A percentile compares a stretch with the other conserved stretches of the same genome.
Evolutionary conservation across 768 basidiomycete species (phyloP).

Genomic region (Xerocomellus dryophilus): DNA sequence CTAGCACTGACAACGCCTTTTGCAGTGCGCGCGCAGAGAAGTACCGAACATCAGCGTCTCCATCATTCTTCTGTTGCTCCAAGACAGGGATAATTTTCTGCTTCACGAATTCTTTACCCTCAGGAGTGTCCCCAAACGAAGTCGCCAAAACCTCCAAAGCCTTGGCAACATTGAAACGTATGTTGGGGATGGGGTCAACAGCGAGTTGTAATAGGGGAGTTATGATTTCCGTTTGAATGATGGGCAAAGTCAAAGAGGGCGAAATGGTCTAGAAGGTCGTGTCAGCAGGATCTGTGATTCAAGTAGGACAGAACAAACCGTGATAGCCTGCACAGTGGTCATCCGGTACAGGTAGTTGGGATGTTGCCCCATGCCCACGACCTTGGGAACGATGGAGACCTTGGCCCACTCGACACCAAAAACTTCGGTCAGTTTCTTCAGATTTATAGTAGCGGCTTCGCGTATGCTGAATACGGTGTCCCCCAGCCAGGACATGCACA

Average conservation of each 20-base stretch:
- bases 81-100: constrained; percentile 77
- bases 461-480: constrained; percentile 98
- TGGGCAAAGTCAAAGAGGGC: constrained; percentile 80
- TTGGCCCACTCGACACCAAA: constrained; percentile 99
- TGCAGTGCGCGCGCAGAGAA: constrained; percentile 84
- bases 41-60: constrained; percentile 95
- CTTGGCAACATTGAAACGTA: constrained; percentile 98
- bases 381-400: constrained; percentile 90
- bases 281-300: constrained; percentile 1
- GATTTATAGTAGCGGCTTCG: constrained; percentile 95
- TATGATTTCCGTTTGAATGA: constrained; percentile 80
- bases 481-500: constrained; percentile 99
- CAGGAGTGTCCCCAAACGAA: constrained; percentile 57
- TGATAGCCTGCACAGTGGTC: constrained; percentile 98
- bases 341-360: constrained; percentile 97
- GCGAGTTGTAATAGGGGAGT: constrained; percentile 79
- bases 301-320: constrained; percentile 49
- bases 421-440: constrained; percentile 96
- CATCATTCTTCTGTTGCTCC: constrained; percentile 82
- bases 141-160: constrained; percentile 84
- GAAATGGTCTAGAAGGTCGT: constrained; percentile 76
- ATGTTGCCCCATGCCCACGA: constrained; percentile 95
- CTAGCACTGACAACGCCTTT: constrained; percentile 39
- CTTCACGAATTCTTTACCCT: constrained; percentile 73
- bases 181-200: constrained; percentile 93